Evolutionary conservation across 345 rosid species (phyloP), one percentile per base, ranked within the genome.

Genomic region (Eutrema heterophyllum): DNA sequence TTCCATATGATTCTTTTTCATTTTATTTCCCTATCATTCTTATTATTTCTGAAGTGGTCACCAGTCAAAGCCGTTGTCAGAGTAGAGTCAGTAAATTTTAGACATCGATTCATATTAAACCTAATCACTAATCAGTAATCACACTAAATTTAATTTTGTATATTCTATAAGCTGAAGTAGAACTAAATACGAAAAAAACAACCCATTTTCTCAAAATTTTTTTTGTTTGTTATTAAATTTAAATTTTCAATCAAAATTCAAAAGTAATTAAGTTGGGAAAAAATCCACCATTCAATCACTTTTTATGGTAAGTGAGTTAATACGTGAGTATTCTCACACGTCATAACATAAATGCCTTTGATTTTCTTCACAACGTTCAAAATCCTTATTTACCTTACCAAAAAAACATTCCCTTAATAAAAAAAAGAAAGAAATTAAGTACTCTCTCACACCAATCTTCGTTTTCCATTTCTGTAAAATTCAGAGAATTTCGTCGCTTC

Each of bases 251-350:
- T 64, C 3, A 2, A 14, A 15, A 38, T 5, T 29, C 52, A 26
- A 50, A 33, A 38, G 5, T 26, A 50, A 32, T 6, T 3, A 60
- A 41, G n/a, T 58, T 43, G 13, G 14, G n/a, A 63, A 21, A 58
- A 67, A 30, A 52, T 9, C 2, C 33, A 53, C n/a, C 18, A 44
- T 52, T 68, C 21, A 51, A 51, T 58, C 21, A 58, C 13, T 24
- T 57, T 53, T 56, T 44, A 59, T 62, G 35, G 75, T 2, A 69
- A 61, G 30, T 48, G 36, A 46, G 52, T 59, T 18, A 68, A 69
- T 62, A 35, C 38, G 58, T 27, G 45, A 63, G 49, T 76, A 70
- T 45, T 46, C 66, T 70, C 71, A 76, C 80, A 69, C 70, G 66
- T 63, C 70, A 54, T 54, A 53, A 54, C 71, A 76, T 76, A 44